Base-by-base conservation (phyloP, 2,329 filamentous ascomycete genomes). In the Talaromyces amestolkiae region DNA sequence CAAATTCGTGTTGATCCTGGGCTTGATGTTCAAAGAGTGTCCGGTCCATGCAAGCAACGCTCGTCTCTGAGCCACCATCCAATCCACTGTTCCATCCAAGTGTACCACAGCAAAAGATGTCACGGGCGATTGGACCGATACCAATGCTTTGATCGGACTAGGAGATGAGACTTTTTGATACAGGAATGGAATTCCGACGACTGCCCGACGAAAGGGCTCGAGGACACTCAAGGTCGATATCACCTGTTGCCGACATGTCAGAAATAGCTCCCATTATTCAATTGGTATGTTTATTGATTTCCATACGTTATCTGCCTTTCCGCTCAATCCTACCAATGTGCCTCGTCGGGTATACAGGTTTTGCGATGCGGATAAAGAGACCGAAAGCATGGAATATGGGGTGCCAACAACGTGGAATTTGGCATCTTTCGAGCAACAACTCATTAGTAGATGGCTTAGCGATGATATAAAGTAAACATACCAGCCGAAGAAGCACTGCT, bases 1-100 rank as follows among this genome's bases (percentile, higher is more conserved):
- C 74, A 97, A 85, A 69, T 86, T 85, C 51, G 85, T 85, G 72
- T 93, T 93, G 69, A 96, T 83, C 56, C 87, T 89, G 2, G 93
- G 92, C 41, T 87, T 88, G 53, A 95, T 85, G 17, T 84, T 83
- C 63, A 99, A 83, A 0, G 92, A 93, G 76, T 96, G 91, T 33
- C 95, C 95, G 0, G 94, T 97, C 95, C 95, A 99, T 63, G 95
- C 95, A n/a, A 98, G 84, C 62, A 99, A 83, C 1, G 93, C 93
- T 69, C 91, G 90, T 68, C 92, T 86, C 76, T 98, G 93, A 7
- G 92, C 86, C 9, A 99, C 83, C 83, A 97, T 91, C 94, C 95
- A 99, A 80, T 99, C 95, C 65, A 93, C 89, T 4, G 93, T 92
- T 65, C 95, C 95, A 81, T 99, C 93, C 60, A 99, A 86, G 75